Conservation (phyloP, 192 early-diverging fungal species). For the Rhizophagus clarus region DNA sequence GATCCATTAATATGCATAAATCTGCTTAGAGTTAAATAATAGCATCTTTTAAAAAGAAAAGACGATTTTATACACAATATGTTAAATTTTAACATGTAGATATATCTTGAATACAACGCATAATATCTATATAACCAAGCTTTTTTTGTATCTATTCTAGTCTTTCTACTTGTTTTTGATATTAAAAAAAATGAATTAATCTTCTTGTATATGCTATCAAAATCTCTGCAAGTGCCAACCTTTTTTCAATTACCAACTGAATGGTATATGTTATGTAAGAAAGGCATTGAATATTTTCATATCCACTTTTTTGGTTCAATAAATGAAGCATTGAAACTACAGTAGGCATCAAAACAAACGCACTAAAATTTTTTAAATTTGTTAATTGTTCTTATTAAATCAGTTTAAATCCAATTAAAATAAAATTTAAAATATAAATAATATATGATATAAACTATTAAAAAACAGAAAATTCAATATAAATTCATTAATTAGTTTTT, state of each 20-base stretch:
- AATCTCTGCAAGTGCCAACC: neutral
- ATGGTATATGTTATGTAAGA: neutral
- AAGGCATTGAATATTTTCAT: neutral
- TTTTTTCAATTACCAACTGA: neutral
- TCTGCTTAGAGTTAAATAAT: slow-evolving; percentile 8
- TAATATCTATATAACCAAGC: neutral
- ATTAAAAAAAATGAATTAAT: slow-evolving; percentile 3
- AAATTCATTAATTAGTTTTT: no score
- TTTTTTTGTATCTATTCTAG: neutral
- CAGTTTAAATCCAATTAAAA: no score
- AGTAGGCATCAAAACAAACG: no score
- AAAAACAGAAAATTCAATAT: no score
- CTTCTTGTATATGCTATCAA: neutral
- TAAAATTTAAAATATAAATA: no score
- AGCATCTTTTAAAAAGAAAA: slow-evolving; percentile 7
- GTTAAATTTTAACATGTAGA: neutral
- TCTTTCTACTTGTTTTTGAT: slow-evolving; percentile 4
- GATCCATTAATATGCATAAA: neutral
- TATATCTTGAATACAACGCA: neutral
- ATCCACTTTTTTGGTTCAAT: neutral
- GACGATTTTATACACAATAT: neutral
- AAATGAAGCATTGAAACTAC: neutral
- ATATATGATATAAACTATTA: no score
- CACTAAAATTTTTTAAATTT: no score
- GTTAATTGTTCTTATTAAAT: no score